Evolutionary conservation across 73 alveolate genomes (phyloP), one percentile per base, ranked within the genome.

Genomic region (Durusdinium trenchii): DNA sequence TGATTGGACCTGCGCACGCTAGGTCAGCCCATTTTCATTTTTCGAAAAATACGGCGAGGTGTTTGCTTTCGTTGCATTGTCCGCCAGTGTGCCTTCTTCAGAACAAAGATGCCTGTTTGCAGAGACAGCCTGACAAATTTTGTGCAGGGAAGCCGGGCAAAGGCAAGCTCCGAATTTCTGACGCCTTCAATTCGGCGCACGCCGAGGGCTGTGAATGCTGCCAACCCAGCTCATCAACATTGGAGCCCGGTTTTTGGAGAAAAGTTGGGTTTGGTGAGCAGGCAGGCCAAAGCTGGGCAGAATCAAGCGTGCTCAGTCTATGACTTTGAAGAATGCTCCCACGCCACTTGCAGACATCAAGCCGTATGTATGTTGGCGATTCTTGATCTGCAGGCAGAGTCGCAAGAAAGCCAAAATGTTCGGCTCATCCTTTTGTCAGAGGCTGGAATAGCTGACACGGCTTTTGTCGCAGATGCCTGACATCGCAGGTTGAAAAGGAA

Each of bases 221-320:
- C 52, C 45, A 35, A 71, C 96, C 96, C 32, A 26, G 30, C n/a
- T 26, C 62, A 32, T 89, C 96, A 16, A 48, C 96, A 3, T 45
- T 89, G 96, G 46, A 26, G 96, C 96, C 96, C 43, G 96, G 96
- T 51, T 89, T 89, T 38, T 89, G 96, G 96, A 73, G 47, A 35
- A 75, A 42, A 26, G 86, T 89, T 30, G 96, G 96, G 40, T 89
- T 89, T 38, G 62, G 95, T 12, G 75, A 64, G 69, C 30, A 89
- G 96, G 96, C 86, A 28, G 2, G 94, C 51, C 3, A 2, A 12
- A 26, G 30, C 69, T 0, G 47, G 36, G 28, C 46, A 12, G 30
- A 6, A 6, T 48, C 7, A 6, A 16, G 12, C 45, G 0, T 3
- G 57, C 6, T 35, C 75, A 26, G 51, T 42, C 26, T 7, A 35